Conservation (phyloP, 768 basidiomycete species). For the Peribolospora baueri region DNA sequence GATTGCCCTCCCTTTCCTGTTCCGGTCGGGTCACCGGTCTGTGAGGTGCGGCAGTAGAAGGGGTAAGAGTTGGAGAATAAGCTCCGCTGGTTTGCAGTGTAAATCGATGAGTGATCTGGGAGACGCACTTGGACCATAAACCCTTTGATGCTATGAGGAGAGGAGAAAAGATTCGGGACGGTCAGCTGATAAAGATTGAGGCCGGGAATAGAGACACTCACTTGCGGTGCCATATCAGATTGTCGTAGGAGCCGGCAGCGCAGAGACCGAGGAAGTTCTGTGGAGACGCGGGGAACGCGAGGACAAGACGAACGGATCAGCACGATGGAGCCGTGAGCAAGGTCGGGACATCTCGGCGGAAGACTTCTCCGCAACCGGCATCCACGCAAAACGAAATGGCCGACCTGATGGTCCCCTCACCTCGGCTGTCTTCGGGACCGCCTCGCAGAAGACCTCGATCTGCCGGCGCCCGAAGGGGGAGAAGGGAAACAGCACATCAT, state of each 20-base stretch:
- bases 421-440: conserved; percentile 84
- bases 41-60: background rate
- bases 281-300: background rate
- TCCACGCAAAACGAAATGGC: no score
- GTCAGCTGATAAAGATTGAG: background rate
- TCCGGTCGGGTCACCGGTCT: conserved; percentile 61
- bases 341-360: no score
- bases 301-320: no score
- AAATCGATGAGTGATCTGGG: no score
- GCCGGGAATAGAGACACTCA: conserved; percentile 3
- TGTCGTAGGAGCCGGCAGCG: conserved; percentile 66
- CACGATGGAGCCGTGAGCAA: background rate
- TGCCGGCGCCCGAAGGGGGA: conserved; percentile 18
- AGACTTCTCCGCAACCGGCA: no score
- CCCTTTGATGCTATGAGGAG: conserved; percentile 53
- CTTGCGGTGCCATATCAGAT: conserved; percentile 50
- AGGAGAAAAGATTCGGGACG: background rate
- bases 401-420: conserved; percentile 21
- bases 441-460: conserved; percentile 95
- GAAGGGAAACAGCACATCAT: background rate
- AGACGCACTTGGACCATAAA: conserved; percentile 57
- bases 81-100: conserved; percentile 10
- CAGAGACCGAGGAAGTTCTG: conserved; percentile 91
- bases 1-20: conserved; percentile 91
- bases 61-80: background rate